Evolutionary conservation across 2,329 filamentous ascomycete species (phyloP), one percentile per base, ranked within the genome.

Genomic region (Aspergillus fructus): DNA sequence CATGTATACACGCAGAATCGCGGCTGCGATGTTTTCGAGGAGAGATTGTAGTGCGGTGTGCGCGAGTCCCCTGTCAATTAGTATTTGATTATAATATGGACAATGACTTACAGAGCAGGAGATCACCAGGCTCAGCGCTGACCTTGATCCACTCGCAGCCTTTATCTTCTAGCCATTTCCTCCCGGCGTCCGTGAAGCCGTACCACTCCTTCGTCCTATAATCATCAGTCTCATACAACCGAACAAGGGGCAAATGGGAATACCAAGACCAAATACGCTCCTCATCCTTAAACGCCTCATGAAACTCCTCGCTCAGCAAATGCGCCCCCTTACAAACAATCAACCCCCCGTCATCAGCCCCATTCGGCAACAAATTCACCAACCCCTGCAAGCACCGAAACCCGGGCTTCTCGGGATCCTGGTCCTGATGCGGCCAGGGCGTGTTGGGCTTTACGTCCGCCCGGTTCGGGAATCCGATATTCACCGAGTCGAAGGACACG

Each of bases 371-470:
- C 1, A 78, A 60, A 62, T 83, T 83, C 1, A 83, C 77, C 0
- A 83, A 69, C 4, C 81, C 81, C 58, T 83, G 81, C 5, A 63
- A 49, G 7, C 81, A 83, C 2, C 79, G 73, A 64, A 83, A 81
- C 0, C 80, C 81, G 5, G 72, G 72, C 60, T 71, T 74, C 12
- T 66, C 68, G 0, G 74, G 78, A 48, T 79, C 74, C 60, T 80
- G 77, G 50, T 80, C 78, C 46, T 79, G 76, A 60, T 79, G 78
- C 3, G 77, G 76, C 78, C 77, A 80, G 0, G 77, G 78, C 49
- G 70, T 74, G 62, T 76, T 79, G 5, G 46, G n/a, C 4, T 24
- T 7, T 4, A 45, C 15, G 9, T 55, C 53, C 11, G 17, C 24
- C 4, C 53, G 34, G 33, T 77, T 78, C 7, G 76, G 71, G 56